Base-by-base conservation (phyloP, 495 filamentous ascomycete species). In the Lasiosphaeriaceae sp. region DNA sequence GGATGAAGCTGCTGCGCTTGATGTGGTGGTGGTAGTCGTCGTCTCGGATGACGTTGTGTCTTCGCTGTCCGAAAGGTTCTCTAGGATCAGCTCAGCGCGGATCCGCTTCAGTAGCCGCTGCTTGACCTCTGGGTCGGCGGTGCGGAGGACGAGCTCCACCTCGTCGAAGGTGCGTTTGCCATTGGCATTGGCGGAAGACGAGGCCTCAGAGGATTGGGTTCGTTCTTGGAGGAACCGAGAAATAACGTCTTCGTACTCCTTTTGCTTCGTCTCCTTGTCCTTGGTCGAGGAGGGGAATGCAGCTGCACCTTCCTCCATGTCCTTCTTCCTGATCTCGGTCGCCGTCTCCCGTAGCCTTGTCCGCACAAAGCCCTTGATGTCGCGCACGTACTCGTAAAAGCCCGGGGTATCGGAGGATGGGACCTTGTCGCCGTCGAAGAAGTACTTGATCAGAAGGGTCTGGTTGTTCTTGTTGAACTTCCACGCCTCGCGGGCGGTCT, bases 381-480 rank as follows among this genome's bases (percentile, higher is more conserved):
- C 89, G 45, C 78, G 74, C 52, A 96, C 75, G 69, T 96, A 96
- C 20, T 76, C 69, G 56, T 85, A 77, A 23, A 96, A 82, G 11
- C 83, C 77, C 19, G 76, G 60, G 55, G 87, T 82, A 66, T 90
- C 83, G 49, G 75, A 68, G 11, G 83, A 70, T 0, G 90, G 89
- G 17, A 96, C 58, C 54, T 70, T 80, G 48, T 84, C 75, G 47
- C 83, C 67, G 55, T 88, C 84, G 63, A 92, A 89, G 21, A 89
- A 70, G 66, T 94, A 83, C 73, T 92, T 92, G 69, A 96, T 82
- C 16, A 96, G 72, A 54, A 87, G 81, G 16, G 83, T 88, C 73
- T 96, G 90, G 66, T 88, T 82, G 54, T 86, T 87, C 75, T 96
- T 96, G 76, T 92, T 92, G 75, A 96, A 96, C 71, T 96, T 96